Evolutionary conservation across 495 filamentous ascomycete genomes (phyloP).

Genomic region (Podospora australis): DNA sequence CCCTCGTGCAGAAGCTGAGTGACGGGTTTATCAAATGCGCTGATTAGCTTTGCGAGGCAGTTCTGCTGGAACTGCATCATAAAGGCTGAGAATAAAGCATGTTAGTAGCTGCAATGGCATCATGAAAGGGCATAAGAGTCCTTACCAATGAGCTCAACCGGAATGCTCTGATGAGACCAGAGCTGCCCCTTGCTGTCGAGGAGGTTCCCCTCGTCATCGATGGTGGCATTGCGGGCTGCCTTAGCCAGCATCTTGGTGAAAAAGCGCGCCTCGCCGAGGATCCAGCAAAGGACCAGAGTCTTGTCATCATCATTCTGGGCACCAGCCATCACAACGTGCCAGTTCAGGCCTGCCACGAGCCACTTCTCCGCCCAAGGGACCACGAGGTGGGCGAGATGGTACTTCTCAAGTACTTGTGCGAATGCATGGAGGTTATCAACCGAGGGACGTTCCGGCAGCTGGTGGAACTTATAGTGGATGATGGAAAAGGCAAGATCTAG

Average conservation of each 20-base stretch:
- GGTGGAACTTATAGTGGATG: conserved; percentile 21
- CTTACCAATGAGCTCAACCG: conserved; percentile 12
- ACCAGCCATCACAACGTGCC: conserved; percentile 7
- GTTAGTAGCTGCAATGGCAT: neutral
- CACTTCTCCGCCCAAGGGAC: conserved; percentile 16
- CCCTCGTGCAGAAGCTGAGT: conserved; percentile 6
- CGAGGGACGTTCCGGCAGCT: conserved; percentile 9
- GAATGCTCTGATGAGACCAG: conserved; percentile 13
- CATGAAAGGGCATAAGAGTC: neutral
- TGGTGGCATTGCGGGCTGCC: conserved; percentile 12
- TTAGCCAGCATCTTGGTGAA: conserved; percentile 8
- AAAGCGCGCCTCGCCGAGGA: conserved; percentile 15
- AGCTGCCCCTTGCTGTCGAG: conserved; percentile 7
- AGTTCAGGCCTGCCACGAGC: conserved; percentile 8
- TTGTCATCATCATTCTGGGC: conserved; percentile 11
- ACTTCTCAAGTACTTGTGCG: conserved; percentile 16
- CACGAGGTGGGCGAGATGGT: conserved; percentile 12
- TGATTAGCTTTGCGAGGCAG: conserved; percentile 2
- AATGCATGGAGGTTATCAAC: conserved; percentile 13
- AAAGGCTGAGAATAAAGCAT: conserved; percentile 3
- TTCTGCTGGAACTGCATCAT: conserved; percentile 5
- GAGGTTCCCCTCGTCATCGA: conserved; percentile 4
- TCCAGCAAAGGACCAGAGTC: conserved; percentile 16
- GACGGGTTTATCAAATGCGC: neutral
- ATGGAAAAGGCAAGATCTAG: conserved; percentile 20